phyloP scores from a whole-genome alignment of 495 filamentous ascomycete genomes.

The Neurospora sp. region DNA sequence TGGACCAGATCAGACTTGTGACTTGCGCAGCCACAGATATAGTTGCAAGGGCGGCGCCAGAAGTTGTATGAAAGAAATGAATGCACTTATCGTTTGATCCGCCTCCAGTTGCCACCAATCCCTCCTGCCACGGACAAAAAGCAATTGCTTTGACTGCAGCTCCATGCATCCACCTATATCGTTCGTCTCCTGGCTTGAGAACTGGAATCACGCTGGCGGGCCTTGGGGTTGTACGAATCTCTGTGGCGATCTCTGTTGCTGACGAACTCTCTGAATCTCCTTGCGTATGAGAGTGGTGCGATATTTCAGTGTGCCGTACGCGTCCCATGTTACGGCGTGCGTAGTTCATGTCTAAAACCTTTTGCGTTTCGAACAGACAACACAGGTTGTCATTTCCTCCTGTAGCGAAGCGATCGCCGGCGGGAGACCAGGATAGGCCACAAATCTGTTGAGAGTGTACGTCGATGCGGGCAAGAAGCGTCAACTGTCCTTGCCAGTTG shows the following conservation, averaged over 20 bases:
- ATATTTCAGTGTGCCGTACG: neutral
- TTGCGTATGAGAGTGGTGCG: neutral
- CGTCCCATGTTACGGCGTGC: neutral
- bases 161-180: conserved; percentile 64
- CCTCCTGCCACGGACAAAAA: conserved; percentile 90
- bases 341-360: conserved; percentile 37
- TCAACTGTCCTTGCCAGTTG: conserved; percentile 70
- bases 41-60: conserved; percentile 75
- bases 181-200: conserved; percentile 43
- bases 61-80: conserved; percentile 85
- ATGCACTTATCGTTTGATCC: conserved; percentile 91
- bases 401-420: conserved; percentile 68
- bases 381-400: conserved; percentile 90
- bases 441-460: conserved; percentile 88
- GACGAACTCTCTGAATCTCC: conserved; percentile 1
- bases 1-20: conserved; percentile 86
- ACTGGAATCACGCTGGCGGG: neutral
- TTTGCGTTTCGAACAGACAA: conserved; percentile 63
- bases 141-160: conserved; percentile 96
- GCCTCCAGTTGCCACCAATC: conserved; percentile 82
- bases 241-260: conserved; percentile 4
- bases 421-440: conserved; percentile 76
- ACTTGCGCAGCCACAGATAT: conserved; percentile 92
- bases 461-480: conserved; percentile 60
- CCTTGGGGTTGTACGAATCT: neutral